phyloP scores from a whole-genome alignment of 768 basidiomycete species.

The Lentinula boryana region DNA sequence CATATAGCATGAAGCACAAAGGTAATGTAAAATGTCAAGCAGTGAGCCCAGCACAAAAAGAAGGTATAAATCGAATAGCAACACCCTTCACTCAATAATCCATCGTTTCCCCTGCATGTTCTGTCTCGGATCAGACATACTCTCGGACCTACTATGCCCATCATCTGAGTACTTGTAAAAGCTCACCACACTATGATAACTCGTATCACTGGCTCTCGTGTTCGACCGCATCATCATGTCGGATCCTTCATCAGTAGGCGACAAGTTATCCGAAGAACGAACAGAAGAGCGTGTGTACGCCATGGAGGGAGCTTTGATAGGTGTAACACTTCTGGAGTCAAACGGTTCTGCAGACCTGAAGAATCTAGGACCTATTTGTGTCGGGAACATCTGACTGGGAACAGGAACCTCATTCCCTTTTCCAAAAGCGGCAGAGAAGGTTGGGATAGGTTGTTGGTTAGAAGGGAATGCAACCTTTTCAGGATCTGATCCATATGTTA shows the following conservation, averaged over 20 bases:
- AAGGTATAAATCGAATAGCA: neutral
- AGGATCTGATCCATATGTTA: slow-evolving; percentile 22
- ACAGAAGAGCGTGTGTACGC: slow-evolving; percentile 28
- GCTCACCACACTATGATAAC: slow-evolving; percentile 30
- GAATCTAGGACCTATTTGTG: slow-evolving; percentile 42
- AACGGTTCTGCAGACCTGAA: slow-evolving; percentile 37
- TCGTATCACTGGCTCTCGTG: slow-evolving; percentile 33
- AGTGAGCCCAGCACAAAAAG: slow-evolving; percentile 1
- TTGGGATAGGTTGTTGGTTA: slow-evolving; percentile 44
- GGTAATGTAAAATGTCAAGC: neutral
- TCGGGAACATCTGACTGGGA: slow-evolving; percentile 32
- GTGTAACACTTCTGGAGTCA: slow-evolving; percentile 21
- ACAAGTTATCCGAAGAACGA: slow-evolving; percentile 23
- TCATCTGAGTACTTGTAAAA: slow-evolving; percentile 24
- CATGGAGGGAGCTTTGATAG: slow-evolving; percentile 24
- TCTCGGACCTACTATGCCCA: slow-evolving; percentile 13
- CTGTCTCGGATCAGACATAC: neutral
- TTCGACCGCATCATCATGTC: slow-evolving; percentile 24
- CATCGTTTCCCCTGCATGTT: slow-evolving; percentile 17
- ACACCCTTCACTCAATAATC: slow-evolving; percentile 19
- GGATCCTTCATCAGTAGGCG: slow-evolving; percentile 14
- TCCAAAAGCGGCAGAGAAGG: slow-evolving; percentile 39
- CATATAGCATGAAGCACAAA: neutral
- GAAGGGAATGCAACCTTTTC: slow-evolving; percentile 66
- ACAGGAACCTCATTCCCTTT: slow-evolving; percentile 26